Base-by-base conservation (phyloP, 257 asterid genomes). In the Capsicum rhomboideum region DNA sequence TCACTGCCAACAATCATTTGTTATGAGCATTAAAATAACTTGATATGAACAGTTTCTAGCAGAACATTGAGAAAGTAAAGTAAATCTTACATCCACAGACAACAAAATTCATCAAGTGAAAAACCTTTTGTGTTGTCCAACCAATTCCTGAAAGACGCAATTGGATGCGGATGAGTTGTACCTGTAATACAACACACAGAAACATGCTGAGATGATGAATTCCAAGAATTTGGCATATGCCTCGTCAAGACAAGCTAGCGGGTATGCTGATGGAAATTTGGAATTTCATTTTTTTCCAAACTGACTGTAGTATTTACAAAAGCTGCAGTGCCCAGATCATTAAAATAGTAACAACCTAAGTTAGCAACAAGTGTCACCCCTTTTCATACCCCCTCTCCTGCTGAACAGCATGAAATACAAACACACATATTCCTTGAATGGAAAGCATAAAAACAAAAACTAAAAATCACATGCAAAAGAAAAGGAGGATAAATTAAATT, bases 61-160 rank as follows among this genome's bases (percentile, higher is more conserved):
- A 42, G 64, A 79, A 42, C 10, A 16, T 6, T 26, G 46, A 82
- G 69, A 81, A 64, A 75, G 54, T 71, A 85, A 83, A 63, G 82
- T 55, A 87, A 80, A 79, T 82, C 87, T 87, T 87, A 87, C 90
- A 75, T 87, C 82, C 88, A 28, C 82, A 83, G 72, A 87, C 90
- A 71, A 87, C 72, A 42, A 87, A 87, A 81, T 87, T 87, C 90
- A 87, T 87, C 88, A 85, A 79, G 85, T 87, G 90, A 86, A 87
- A 87, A 44, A 87, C 90, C 85, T 87, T 87, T 54, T 87, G 90
- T 6, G 88, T 85, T n/a, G 90, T 87, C 90, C 90, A 87, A 71
- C 90, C 88, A 83, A 85, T 85, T 74, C 86, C 88, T 40, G 90
- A 87, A 46, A 85, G 85, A 66, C 90, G 84, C n/a, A 83, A 31